Conservation (phyloP, 305 asterid genomes). For the Solanum aculeatissimum region DNA sequence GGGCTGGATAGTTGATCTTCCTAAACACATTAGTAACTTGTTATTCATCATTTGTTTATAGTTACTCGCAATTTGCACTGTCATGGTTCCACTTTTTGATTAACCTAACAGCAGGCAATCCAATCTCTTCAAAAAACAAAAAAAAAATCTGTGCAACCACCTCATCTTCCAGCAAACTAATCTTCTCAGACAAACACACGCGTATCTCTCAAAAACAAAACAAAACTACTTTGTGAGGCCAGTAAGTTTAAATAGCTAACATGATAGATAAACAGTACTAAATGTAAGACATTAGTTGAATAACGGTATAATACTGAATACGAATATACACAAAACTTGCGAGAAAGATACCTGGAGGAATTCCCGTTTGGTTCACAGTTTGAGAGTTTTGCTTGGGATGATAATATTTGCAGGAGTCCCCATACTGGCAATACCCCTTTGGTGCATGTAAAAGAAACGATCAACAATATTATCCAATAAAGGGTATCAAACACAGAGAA, state of each 20-base stretch:
- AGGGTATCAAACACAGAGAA: not conserved
- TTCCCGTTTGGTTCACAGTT: slow-evolving; percentile 21
- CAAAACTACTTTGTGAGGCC: not conserved
- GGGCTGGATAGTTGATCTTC: not conserved
- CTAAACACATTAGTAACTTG: not conserved
- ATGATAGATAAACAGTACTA: not conserved
- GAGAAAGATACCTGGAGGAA: not conserved
- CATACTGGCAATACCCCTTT: slow-evolving; percentile 80
- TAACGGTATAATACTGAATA: not conserved
- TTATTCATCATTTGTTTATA: not conserved
- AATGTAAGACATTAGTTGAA: not conserved
- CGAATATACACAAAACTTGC: not conserved
- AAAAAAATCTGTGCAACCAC: not conserved
- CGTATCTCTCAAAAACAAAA: not conserved
- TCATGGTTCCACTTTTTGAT: not conserved
- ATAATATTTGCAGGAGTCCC: slow-evolving; percentile 76
- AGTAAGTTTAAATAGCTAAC: not conserved
- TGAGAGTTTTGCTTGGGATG: slow-evolving; percentile 59
- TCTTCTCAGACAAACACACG: not conserved
- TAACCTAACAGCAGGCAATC: not conserved
- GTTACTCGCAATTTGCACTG: not conserved
- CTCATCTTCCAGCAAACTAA: not conserved
- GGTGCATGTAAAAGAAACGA: not conserved
- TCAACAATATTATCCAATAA: not conserved
- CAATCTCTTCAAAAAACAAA: not conserved